Base-by-base conservation (phyloP, 257 asterid species). In the Thymus mandschuricus region DNA sequence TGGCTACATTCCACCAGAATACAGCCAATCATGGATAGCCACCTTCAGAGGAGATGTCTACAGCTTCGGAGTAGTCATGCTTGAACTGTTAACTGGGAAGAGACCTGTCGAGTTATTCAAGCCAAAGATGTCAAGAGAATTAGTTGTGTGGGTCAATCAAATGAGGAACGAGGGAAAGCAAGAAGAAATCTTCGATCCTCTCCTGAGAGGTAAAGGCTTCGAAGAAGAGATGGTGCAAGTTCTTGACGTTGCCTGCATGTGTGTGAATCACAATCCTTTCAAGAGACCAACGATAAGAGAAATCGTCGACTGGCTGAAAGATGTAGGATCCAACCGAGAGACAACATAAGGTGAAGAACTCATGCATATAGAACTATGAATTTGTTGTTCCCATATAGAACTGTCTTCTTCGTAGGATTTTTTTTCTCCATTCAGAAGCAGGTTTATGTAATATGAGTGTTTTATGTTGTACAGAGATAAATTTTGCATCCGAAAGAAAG, bases 1-100 rank as follows among this genome's bases (percentile, higher is more conserved):
- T 3, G 99, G 99, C 27, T 94, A 94, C 83, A 94, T 94, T 33
- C 99, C 99, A 31, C 99, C 99, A 1, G 99, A 94, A 76, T 94
- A 94, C 79, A 92, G 96, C 77, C 99, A 94, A 68, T 82, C 99
- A 5, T 91, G 96, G 99, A 82, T 89, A 76, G 97, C 99, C 62
- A 94, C 97, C 33, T 82, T 94, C 58, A 83, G 99, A 81, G 99
- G 99, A 66, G 99, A 94, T 74, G 70, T 94, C 56, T 94, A 91
- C 75, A 94, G 99, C 70, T 89, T 94, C 56, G 99, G 99, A 55
- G 96, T 94, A 35, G 97, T 94, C 43, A 71, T 94, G 91, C 95
- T 94, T 13, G 99, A 94, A 61, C 81, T 94, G 29, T 76, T 94
- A 70, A 87, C 96, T 3, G 95, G 99, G 46, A 88, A 82, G 84